Percentiles rank a stretch among this genome's conserved stretches.
These are phyloP conservation scores for Capsicum pubescens DNA, from an alignment of 257 asterid species.

Conservation along the genomic window DNA sequence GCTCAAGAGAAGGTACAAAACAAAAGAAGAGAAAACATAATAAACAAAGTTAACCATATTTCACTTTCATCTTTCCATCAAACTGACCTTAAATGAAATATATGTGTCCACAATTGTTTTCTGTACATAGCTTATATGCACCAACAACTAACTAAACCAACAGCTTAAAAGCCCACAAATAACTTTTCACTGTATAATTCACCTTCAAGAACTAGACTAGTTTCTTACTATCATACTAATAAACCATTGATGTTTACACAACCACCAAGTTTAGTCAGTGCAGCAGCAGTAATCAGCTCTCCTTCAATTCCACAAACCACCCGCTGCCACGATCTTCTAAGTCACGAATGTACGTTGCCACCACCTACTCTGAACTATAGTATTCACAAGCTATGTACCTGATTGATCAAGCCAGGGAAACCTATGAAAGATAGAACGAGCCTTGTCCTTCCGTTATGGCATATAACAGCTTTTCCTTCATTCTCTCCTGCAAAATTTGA, in stretches of 20 bases:
- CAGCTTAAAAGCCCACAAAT: neutral
- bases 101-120: neutral
- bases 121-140: conserved; percentile 8
- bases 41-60: neutral
- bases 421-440: conserved; percentile 83
- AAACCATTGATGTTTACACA: conserved; percentile 13
- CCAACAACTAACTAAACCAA: conserved; percentile 11
- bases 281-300: conserved; percentile 39
- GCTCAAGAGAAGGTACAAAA: neutral
- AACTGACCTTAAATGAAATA: neutral
- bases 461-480: conserved; percentile 82
- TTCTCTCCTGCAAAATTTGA: conserved; percentile 61
- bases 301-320: conserved; percentile 33
- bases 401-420: neutral
- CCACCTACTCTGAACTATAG: conserved; percentile 44
- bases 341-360: conserved; percentile 31
- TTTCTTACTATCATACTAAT: neutral
- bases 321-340: neutral
- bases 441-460: conserved; percentile 98
- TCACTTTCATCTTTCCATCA: conserved; percentile 11
- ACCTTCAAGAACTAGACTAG: conserved; percentile 22
- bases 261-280: conserved; percentile 30
- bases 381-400: conserved; percentile 52
- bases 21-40: neutral
- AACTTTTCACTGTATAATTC: conserved; percentile 30